phyloP scores from a whole-genome alignment of 441 rosid species.

The Cnidoscolus chayamansa region DNA sequence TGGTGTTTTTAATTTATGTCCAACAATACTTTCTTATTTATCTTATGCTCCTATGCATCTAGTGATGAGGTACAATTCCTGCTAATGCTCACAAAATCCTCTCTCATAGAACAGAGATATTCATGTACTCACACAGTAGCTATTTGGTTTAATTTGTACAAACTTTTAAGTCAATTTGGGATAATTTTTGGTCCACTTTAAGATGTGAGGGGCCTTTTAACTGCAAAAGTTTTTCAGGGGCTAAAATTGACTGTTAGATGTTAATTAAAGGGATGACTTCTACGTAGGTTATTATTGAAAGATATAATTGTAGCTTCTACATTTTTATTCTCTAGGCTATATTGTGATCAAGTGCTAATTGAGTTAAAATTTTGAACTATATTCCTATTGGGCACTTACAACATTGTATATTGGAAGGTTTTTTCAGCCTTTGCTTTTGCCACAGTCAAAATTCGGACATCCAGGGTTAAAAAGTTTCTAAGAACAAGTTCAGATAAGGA shows the following conservation, averaged over 20 bases:
- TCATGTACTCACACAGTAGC: too few species aligned
- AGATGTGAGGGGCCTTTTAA: too few species aligned
- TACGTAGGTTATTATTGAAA: background rate
- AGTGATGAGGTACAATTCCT: too few species aligned
- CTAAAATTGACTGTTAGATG: too few species aligned
- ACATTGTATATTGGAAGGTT: conserved; percentile 51
- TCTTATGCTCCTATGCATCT: too few species aligned
- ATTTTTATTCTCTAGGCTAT: background rate
- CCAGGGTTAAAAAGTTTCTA: conserved; percentile 37
- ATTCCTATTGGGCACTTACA: conserved; percentile 23
- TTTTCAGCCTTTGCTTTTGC: conserved; percentile 65
- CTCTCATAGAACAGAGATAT: too few species aligned
- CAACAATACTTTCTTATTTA: background rate
- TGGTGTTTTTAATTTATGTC: background rate
- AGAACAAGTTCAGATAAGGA: conserved; percentile 36
- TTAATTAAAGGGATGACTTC: too few species aligned
- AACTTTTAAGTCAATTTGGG: too few species aligned
- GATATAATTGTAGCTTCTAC: background rate
- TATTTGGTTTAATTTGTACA: too few species aligned
- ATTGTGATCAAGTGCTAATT: background rate
- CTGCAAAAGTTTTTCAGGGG: too few species aligned
- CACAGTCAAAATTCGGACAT: conserved; percentile 58
- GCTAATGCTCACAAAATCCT: too few species aligned
- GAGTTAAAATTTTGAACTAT: background rate
- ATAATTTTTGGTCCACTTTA: too few species aligned